These are phyloP conservation scores for Elsinoe necatrix DNA, from an alignment of 2,329 filamentous ascomycete genomes.

Conservation along the genomic window DNA sequence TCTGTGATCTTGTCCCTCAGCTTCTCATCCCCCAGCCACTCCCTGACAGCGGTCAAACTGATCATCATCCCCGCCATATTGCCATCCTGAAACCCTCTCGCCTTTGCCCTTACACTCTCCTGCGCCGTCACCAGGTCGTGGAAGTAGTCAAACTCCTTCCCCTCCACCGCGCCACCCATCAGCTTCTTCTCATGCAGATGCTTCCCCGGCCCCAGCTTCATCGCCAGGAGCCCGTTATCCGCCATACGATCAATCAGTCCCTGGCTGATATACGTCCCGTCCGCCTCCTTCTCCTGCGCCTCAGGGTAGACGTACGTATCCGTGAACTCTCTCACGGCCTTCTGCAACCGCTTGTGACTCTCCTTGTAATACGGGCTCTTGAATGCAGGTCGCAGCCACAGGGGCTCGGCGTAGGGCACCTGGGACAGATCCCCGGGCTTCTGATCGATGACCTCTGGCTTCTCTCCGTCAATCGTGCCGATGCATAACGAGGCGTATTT, in stretches of 20 bases:
- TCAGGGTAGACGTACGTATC: constrained; percentile 64
- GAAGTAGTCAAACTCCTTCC: constrained; percentile 79
- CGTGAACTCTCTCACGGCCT: constrained; percentile 63
- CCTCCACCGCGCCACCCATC: constrained; percentile 57
- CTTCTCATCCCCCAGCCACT: constrained; percentile 62
- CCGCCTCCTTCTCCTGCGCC: constrained; percentile 65
- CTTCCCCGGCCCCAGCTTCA: constrained; percentile 75
- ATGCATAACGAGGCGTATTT: constrained; percentile 70
- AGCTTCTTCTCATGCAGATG: constrained; percentile 66
- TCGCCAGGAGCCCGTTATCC: constrained; percentile 64
- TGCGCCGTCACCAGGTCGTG: constrained; percentile 69
- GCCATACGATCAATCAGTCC: constrained; percentile 72
- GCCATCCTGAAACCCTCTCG: constrained; percentile 75
- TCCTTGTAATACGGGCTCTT: constrained; percentile 74
- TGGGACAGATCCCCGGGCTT: constrained; percentile 62
- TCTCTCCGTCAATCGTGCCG: constrained; percentile 67
- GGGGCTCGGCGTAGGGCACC: constrained; percentile 76
- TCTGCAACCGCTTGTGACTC: constrained; percentile 59
- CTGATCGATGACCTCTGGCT: constrained; percentile 61
- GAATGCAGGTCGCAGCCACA: constrained; percentile 72
- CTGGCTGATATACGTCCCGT: constrained; percentile 60
- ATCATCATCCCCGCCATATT: constrained; percentile 85
- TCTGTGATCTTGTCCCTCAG: constrained; percentile 59
- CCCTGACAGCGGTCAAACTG: constrained; percentile 66
- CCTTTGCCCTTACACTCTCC: constrained; percentile 62